Evolutionary conservation across 768 basidiomycete genomes (phyloP), one percentile per base, ranked within the genome.

Genomic region (Boletus coccyginus): DNA sequence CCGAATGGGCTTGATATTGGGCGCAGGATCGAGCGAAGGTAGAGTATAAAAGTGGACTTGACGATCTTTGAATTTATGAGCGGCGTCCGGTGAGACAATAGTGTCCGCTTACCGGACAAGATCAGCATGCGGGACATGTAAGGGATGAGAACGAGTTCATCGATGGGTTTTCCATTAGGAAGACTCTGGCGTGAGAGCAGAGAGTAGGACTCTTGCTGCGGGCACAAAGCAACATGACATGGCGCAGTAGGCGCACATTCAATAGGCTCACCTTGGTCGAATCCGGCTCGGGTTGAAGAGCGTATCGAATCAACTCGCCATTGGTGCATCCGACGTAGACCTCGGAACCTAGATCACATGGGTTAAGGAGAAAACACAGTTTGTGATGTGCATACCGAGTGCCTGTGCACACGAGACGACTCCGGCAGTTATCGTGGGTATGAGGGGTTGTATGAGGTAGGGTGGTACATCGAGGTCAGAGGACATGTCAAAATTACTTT

Each of bases 251-350:
- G 3, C 0, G 17, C 41, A 17, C 16, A 49, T 5, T 24, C 14
- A 14, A 31, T 40, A 41, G 48, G 67, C 77, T 54, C 57, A 83
- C 83, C 63, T 77, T 75, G 62, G 72, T 76, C 24, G 79, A 71
- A 58, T 79, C 76, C 1, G 59, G 49, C 61, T 82, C 83, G 3
- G 78, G 79, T 62, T 87, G 87, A 21, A 91, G 76, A 2, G 87
- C 79, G 67, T 88, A 95, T 42, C 93, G 86, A 36, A 94, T 73
- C 9, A 97, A 78, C 61, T 92, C 84, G 21, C 94, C 93, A 56
- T 94, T 92, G 21, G 86, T 84, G 58, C 88, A 89, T 13, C 93
- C 94, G 13, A 92, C 81, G 61, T 94, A 95, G 27, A 96, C 81
- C 65, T 97, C 94, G 41, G 86, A 85, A 33, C 87, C 91, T 92